Percentiles rank a stretch among this genome's conserved stretches.
Evolutionary conservation across 257 asterid species (phyloP).

Genomic region (Scutellaria minor): DNA sequence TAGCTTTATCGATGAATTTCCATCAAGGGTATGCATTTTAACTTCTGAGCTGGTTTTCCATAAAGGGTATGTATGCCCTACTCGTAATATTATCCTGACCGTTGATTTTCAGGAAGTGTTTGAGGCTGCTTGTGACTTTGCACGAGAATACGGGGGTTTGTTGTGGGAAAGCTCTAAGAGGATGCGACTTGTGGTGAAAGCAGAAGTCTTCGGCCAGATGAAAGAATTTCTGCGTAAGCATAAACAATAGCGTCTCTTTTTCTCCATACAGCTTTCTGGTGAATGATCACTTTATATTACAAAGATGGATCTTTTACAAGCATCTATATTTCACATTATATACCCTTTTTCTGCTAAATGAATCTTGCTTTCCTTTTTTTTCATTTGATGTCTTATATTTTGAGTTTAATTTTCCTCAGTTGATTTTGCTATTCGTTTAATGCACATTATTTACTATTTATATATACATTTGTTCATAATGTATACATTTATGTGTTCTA

Average conservation of each 20-base stretch:
- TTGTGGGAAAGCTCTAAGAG: slow-evolving; percentile 82
- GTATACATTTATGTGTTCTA: no score
- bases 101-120: slow-evolving; percentile 66
- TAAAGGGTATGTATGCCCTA: slow-evolving; percentile 58
- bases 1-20: slow-evolving; percentile 77
- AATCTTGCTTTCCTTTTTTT: no score
- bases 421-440: no score
- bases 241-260: slow-evolving; percentile 49
- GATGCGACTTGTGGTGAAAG: slow-evolving; percentile 83
- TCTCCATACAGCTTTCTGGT: no score
- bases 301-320: not conserved
- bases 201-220: slow-evolving; percentile 71
- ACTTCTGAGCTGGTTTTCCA: slow-evolving; percentile 42
- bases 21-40: slow-evolving; percentile 65
- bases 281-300: not conserved
- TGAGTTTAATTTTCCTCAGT: no score
- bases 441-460: no score
- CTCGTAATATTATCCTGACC: not conserved
- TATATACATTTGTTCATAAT: no score
- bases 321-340: not conserved
- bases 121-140: slow-evolving; percentile 88
- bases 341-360: no score
- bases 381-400: no score
- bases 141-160: slow-evolving; percentile 77
- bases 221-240: slow-evolving; percentile 81